Base-by-base conservation (phyloP, 202 grass and related monocot genomes). In the Saccharum hybrid region DNA sequence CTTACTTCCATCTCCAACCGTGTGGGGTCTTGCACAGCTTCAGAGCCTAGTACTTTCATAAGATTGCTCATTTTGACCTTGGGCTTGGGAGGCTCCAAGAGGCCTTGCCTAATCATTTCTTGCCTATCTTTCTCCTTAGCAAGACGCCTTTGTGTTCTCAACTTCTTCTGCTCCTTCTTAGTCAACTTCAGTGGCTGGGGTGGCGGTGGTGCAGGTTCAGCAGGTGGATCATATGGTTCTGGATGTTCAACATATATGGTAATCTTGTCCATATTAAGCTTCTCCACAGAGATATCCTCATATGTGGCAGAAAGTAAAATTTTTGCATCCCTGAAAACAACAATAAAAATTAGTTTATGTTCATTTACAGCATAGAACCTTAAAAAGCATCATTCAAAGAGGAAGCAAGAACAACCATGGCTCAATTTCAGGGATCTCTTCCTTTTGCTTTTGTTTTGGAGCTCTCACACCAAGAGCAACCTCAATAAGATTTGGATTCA, bases 61-160 rank as follows among this genome's bases (percentile, higher is more conserved):
- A 98, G 86, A 86, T 98, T 98, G 83, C 96, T 98, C 96, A 98
- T 98, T 80, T 98, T 98, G 46, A 98, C 91, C 90, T 98, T 98
- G 4, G 96, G 83, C 72, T 98, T 98, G 18, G 96, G 96, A 66
- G 96, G 93, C 82, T 98, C 96, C 79, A 98, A 83, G 45, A 98
- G 93, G 11, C 96, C 96, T 79, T 98, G 96, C 71, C 96, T 92
- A 72, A 98, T 98, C 96, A 98, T 98, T 77, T 98, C 96, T 88
- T 98, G 96, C 83, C 93, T 90, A 56, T 98, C 96, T 87, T 90
- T 98, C 82, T 98, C 96, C 76, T 98, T 98, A 62, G 96, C 96
- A 64, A 98, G 84, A 40, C 96, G 96, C 72, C 90, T 93, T 82
- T 98, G 93, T 64, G 96, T 98, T 78, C 96, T 92, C 43, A 98